These are phyloP conservation scores for Heliamphora exappendiculata DNA, from an alignment of 148 eudicot species.

Conservation along the genomic window DNA sequence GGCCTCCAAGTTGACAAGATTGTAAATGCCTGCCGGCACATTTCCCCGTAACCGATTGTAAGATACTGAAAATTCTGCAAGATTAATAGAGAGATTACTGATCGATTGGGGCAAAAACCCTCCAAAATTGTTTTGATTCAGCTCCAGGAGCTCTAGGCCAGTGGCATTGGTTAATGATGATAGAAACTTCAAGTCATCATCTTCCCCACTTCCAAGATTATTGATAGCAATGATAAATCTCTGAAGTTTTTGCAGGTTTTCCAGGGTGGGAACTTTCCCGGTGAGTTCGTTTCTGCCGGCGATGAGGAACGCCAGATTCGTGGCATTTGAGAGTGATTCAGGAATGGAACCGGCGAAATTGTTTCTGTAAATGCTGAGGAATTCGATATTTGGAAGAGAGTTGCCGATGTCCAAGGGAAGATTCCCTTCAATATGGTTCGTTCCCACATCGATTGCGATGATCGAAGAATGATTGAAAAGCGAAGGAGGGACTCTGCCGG, in stretches of 20 bases:
- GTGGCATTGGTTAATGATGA: constrained; percentile 29
- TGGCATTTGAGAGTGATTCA: constrained; percentile 14
- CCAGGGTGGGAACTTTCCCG: constrained; percentile 17
- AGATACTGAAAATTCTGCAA: not conserved
- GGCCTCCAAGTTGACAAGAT: constrained; percentile 10
- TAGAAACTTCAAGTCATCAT: constrained; percentile 23
- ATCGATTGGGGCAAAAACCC: constrained; percentile 26
- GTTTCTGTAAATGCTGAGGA: constrained; percentile 10
- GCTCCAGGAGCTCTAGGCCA: constrained; percentile 3
- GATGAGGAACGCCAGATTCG: not conserved
- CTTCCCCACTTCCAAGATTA: constrained; percentile 21
- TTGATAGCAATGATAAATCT: not conserved
- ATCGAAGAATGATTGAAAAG: constrained; percentile 16
- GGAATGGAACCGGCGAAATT: constrained; percentile 23
- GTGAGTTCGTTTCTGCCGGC: not conserved
- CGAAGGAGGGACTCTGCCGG: constrained; percentile 10
- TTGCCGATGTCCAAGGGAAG: constrained; percentile 15
- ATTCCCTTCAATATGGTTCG: constrained; percentile 13
- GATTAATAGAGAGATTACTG: constrained; percentile 22
- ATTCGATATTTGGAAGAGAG: constrained; percentile 15
- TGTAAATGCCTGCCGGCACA: constrained; percentile 22
- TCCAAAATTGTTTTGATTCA: constrained; percentile 16
- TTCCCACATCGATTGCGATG: not conserved
- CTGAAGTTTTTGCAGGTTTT: constrained; percentile 8
- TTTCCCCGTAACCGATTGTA: constrained; percentile 19